Percentiles rank a stretch among this genome's conserved stretches.
phyloP scores from a whole-genome alignment of 495 filamentous ascomycete species.

The Echria macrotheca region DNA sequence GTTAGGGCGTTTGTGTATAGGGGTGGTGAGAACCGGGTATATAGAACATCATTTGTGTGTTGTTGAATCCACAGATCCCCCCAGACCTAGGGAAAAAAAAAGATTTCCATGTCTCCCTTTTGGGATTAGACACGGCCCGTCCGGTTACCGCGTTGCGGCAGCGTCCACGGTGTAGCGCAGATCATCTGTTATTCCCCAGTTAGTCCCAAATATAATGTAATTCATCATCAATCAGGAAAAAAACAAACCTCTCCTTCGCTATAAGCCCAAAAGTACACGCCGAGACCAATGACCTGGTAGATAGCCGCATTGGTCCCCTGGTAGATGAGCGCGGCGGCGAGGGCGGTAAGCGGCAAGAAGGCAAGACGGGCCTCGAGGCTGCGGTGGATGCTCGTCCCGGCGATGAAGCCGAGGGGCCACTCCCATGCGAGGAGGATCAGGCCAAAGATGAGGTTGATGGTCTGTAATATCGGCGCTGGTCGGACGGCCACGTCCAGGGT shows the following conservation, averaged over 20 bases:
- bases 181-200: conserved; percentile 44
- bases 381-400: conserved; percentile 69
- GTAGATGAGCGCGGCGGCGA: conserved; percentile 74
- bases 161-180: conserved; percentile 48
- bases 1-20: too few relatives aligned
- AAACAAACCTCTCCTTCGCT: conserved; percentile 87
- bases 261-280: conserved; percentile 93
- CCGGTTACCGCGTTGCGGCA: conserved; percentile 37
- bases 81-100: too few relatives aligned
- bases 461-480: conserved; percentile 85
- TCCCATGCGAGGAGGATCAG: conserved; percentile 79
- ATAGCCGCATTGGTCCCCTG: conserved; percentile 88
- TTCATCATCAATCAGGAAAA: too few relatives aligned
- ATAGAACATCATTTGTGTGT: too few relatives aligned
- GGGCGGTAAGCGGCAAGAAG: conserved; percentile 72
- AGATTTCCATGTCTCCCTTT: conserved; percentile 10
- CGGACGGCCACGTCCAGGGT: conserved; percentile 81
- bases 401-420: conserved; percentile 70
- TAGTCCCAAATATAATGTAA: too few relatives aligned
- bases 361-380: conserved; percentile 82
- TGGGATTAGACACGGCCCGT: conserved; percentile 30
- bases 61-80: too few relatives aligned
- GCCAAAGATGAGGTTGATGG: conserved; percentile 89
- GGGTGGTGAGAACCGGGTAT: too few relatives aligned
- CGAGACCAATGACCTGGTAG: conserved; percentile 85